Conservation (phyloP, 345 rosid genomes). For the Arabis hirsuta region DNA sequence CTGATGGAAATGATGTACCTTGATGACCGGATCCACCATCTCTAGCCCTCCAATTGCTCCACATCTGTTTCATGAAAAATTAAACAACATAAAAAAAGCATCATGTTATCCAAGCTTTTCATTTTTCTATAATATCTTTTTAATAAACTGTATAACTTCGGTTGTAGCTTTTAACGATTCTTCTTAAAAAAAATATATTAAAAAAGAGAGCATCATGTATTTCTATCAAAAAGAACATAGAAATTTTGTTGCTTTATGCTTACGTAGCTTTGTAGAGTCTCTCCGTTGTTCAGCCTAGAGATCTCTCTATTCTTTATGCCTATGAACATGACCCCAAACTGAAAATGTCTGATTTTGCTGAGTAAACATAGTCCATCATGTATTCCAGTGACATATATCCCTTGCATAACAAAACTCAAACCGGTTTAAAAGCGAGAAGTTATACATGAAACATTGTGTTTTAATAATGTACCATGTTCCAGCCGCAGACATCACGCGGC, state of each 20-base stretch:
- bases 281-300: background rate
- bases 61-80: constrained; percentile 39
- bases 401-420: background rate
- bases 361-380: background rate
- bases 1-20: constrained; percentile 15
- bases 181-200: too few species aligned
- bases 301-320: background rate
- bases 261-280: background rate
- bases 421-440: too few species aligned
- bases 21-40: constrained; percentile 47
- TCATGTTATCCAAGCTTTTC: too few species aligned
- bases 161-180: too few species aligned
- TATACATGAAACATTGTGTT: too few species aligned
- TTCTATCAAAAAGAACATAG: too few species aligned
- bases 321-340: background rate
- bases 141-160: too few species aligned
- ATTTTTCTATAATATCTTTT: too few species aligned
- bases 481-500: background rate
- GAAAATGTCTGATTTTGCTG: background rate
- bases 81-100: too few species aligned
- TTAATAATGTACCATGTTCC: background rate
- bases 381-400: background rate
- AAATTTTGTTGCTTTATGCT: background rate
- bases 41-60: constrained; percentile 51
- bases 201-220: too few species aligned